Evolutionary conservation across 2,329 filamentous ascomycete species (phyloP).

Genomic region (Ceratocystis ficicola): DNA sequence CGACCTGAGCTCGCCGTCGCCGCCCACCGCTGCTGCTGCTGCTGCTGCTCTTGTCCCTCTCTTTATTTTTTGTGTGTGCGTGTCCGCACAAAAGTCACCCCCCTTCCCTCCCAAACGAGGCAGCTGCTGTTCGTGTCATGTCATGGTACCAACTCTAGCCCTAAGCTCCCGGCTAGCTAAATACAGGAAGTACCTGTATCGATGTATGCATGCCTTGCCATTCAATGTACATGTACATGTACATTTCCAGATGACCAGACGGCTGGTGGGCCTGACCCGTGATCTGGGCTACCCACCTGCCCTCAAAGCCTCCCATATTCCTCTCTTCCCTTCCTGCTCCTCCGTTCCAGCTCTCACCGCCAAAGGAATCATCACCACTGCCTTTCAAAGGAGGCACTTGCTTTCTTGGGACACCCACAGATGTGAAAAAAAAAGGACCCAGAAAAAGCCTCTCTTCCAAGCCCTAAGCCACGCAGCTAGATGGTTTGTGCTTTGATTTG

Average conservation of each 20-base stretch:
- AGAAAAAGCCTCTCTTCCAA: background rate
- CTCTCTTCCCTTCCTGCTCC: background rate
- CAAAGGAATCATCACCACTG: constrained; percentile 1
- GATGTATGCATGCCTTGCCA: background rate
- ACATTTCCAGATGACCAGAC: background rate
- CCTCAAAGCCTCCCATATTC: background rate
- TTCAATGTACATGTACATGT: background rate
- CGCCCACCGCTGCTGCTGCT: background rate
- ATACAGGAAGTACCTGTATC: background rate
- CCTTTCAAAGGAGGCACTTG: constrained; percentile 1
- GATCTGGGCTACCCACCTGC: background rate
- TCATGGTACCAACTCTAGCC: background rate
- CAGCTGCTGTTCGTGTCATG: background rate
- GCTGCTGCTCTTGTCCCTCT: background rate
- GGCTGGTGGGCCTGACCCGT: background rate
- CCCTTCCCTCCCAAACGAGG: background rate
- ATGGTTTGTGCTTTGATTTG: constrained; percentile 7
- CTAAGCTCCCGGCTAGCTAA: background rate
- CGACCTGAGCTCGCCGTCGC: background rate
- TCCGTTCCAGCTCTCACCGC: background rate
- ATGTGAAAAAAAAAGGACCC: background rate
- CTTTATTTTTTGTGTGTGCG: background rate
- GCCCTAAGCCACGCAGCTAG: constrained; percentile 7
- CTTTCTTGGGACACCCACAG: background rate
- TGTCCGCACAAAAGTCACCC: background rate